These are phyloP conservation scores for Aureobasidium lini DNA, from an alignment of 2,329 filamentous ascomycete species.

Conservation along the genomic window DNA sequence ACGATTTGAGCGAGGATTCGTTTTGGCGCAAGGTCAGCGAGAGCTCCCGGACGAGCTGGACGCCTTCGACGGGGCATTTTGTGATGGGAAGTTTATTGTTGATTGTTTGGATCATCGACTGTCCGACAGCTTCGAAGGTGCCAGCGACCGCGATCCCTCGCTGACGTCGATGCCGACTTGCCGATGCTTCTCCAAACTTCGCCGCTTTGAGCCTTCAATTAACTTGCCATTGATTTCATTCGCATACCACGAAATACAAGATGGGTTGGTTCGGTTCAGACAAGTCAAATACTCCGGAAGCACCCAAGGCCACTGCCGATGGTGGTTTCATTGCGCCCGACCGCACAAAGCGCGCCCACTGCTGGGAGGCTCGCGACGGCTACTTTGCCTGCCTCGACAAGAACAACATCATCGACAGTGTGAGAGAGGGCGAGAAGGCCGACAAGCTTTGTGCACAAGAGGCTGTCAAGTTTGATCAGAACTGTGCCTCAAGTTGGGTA, in stretches of 20 bases:
- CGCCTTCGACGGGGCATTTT: constrained; percentile 51
- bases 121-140: not conserved
- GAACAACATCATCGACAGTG: constrained; percentile 70
- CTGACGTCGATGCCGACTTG: not conserved
- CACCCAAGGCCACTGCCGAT: constrained; percentile 35
- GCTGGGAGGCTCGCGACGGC: constrained; percentile 82
- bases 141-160: not conserved
- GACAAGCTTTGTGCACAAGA: constrained; percentile 51
- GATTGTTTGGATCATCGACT: not conserved
- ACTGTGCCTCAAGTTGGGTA: constrained; percentile 89
- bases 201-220: not conserved
- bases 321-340: constrained; percentile 72
- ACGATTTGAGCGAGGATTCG: constrained; percentile 61
- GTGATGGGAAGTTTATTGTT: not conserved
- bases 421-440: constrained; percentile 48
- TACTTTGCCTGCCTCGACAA: constrained; percentile 86
- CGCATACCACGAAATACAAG: not conserved
- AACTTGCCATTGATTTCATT: not conserved
- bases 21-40: constrained; percentile 58
- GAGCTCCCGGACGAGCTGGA: constrained; percentile 57
- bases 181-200: not conserved
- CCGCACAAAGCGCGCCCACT: constrained; percentile 69
- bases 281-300: constrained; percentile 19
- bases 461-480: constrained; percentile 64
- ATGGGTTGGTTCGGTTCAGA: constrained; percentile 31